Conservation (phyloP, 352 stramenopile genomes). For the Globisporangium sylvaticum region DNA sequence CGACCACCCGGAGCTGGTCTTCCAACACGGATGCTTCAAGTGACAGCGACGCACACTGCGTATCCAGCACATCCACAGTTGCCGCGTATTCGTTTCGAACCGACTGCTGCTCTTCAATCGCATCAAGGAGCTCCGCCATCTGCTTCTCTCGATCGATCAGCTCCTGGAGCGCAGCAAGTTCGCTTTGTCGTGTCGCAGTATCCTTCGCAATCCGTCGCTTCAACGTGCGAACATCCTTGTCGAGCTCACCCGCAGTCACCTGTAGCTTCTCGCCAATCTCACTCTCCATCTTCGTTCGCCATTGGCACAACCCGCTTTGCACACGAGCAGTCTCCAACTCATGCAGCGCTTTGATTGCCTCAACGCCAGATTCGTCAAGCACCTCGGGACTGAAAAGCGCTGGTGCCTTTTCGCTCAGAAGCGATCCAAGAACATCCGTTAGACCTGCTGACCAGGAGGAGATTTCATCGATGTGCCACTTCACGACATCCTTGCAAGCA, state of each 20-base stretch:
- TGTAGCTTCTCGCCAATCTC: constrained; percentile 39
- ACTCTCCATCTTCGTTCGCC: constrained; percentile 55
- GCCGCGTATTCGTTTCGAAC: constrained; percentile 58
- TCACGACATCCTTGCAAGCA: constrained; percentile 39
- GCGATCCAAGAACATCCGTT: constrained; percentile 38
- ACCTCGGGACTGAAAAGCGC: constrained; percentile 36
- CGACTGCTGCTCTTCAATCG: constrained; percentile 72
- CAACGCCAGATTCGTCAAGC: constrained; percentile 25
- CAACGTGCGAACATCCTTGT: constrained; percentile 40
- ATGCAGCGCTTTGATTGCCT: constrained; percentile 47
- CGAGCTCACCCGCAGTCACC: constrained; percentile 29
- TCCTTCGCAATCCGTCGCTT: constrained; percentile 35
- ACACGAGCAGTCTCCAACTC: constrained; percentile 42
- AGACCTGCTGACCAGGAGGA: constrained; percentile 40
- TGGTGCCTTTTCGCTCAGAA: constrained; percentile 43
- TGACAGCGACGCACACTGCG: constrained; percentile 51
- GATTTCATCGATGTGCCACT: constrained; percentile 45
- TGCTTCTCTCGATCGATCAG: constrained; percentile 70
- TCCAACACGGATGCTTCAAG: constrained; percentile 65
- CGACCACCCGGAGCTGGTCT: constrained; percentile 56
- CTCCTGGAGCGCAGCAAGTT: constrained; percentile 56
- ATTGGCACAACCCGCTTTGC: constrained; percentile 55
- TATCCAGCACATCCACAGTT: constrained; percentile 54
- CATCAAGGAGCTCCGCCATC: constrained; percentile 63
- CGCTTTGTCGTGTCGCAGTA: constrained; percentile 38